Evolutionary conservation across 352 stramenopile genomes (phyloP).

Genomic region (Elongisporangium undulatum): DNA sequence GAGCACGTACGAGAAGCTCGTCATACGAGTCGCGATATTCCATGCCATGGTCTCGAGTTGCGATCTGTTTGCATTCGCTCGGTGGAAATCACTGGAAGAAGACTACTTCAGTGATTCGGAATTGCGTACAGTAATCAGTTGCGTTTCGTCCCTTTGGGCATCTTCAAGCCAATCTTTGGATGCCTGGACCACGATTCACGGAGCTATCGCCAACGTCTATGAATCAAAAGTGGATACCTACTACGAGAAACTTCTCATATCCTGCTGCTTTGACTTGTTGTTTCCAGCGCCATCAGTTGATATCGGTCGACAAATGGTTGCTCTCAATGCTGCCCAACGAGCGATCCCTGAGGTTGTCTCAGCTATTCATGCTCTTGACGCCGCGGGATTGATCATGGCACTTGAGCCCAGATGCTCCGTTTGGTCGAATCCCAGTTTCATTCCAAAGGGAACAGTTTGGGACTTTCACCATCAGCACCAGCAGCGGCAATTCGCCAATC

Average conservation of each 20-base stretch:
- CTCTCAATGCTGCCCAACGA: conserved; percentile 3
- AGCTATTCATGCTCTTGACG: conserved; percentile 1
- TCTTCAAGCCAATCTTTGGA: neutral
- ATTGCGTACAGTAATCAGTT: conserved; percentile 5
- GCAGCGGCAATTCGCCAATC: neutral
- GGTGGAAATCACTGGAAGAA: conserved; percentile 14
- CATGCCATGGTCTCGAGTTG: conserved; percentile 16
- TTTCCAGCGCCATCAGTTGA: neutral
- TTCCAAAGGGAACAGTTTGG: neutral
- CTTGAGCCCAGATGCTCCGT: neutral
- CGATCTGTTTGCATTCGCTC: conserved; percentile 17
- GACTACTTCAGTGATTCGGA: conserved; percentile 18
- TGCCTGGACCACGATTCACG: conserved; percentile 4
- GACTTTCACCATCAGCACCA: neutral
- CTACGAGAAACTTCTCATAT: conserved; percentile 20
- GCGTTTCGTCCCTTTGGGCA: conserved; percentile 2
- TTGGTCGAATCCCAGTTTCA: conserved; percentile 1
- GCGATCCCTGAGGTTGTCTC: conserved; percentile 17
- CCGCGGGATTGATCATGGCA: neutral
- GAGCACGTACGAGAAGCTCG: neutral
- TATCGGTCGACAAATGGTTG: neutral
- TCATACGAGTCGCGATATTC: conserved; percentile 10
- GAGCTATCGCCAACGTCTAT: conserved; percentile 27
- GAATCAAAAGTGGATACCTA: conserved; percentile 9
- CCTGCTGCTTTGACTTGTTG: conserved; percentile 19